Evolutionary conservation across 176 grass and related monocot species (phyloP), one percentile per base, ranked within the genome.

Genomic region (Oryza brachyantha): DNA sequence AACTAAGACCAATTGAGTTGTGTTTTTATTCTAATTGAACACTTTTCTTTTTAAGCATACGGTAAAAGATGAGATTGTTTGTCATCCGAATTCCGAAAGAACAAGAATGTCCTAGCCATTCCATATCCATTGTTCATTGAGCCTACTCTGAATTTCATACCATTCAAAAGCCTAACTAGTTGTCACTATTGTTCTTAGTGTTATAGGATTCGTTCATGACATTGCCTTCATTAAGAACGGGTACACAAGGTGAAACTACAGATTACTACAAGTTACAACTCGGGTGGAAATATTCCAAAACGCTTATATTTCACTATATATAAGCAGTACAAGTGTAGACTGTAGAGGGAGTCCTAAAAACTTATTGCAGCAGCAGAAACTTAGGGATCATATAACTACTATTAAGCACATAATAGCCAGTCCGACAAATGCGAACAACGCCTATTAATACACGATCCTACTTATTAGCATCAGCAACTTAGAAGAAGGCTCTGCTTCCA

Each of bases 401-500:
- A 68, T 38, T 66, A 41, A 67, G 61, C 57, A 68, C 37, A 80
- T 74, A 38, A 14, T 46, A 75, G 48, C 35, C 34, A 41, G 21
- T 31, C 14, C 36, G 60, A 67, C 27, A 68, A 74, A 74, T 38
- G 13, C 29, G 34, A 79, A 79, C 45, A 0, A 28, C 69, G 21
- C 65, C 42, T 75, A 57, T 8, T 57, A 57, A 57, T 57, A 41
- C 69, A 83, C 1, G 24, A 67, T 7, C 57, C 42, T 81, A 76
- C 39, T 27, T 80, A 5, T 27, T 80, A 5, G 21, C 17, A 36
- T 57, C 12, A 71, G 27, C 14, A 81, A 61, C 57, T 93, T 72
- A 98, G 84, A 99, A 95, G 88, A 98, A 95, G 61, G 96, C 96
- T 63, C 96, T 84, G 79, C 96, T 99, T 89, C 96, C 92, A 45